Base-by-base conservation (phyloP, 2,329 filamentous ascomycete genomes). In the Fusarium nematophilum region DNA sequence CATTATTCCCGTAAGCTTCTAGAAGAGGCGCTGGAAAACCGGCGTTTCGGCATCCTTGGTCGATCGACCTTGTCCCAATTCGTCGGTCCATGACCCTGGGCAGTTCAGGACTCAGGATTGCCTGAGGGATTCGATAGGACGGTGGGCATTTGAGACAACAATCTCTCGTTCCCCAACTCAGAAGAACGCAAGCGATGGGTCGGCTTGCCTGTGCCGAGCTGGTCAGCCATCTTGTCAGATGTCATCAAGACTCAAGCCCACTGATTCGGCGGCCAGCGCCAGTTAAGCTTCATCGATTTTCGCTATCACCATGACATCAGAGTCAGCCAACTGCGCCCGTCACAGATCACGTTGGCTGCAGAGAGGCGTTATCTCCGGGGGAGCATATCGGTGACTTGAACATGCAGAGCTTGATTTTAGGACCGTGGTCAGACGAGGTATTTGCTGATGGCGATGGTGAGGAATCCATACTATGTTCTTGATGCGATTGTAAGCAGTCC, bases 1-100 rank as follows among this genome's bases (percentile, higher is more conserved):
- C 42, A 47, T 43, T 33, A 42, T 57, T 56, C 65, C 63, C 54
- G 53, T 56, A 52, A 48, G 31, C 57, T 67, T 69, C 64, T 61
- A 64, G 66, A 68, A 67, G 53, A 31, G 57, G 23, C 34, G 40
- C 37, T 37, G 26, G 54, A 52, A 57, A 36, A 23, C 49, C 48
- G 60, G 52, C 46, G 14, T 4, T 57, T 62, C 57, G 59, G 59
- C 48, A 49, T 57, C 39, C 1, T n/a, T 31, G 21, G 18, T 33
- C 29, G 39, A 54, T 54, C 34, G 30, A 15, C 31, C 23, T 27
- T 11, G 3, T 46, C 29, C 30, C 44, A 13, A 36, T 27, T 18
- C 8, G 25, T 37, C 43, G n/a, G 37, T 54, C 29, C 31, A 48
- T 23, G 27, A 34, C 37, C 30, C 42, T n/a, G n/a, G n/a, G n/a